A percentile compares a stretch with the other conserved stretches of the same genome.
phyloP scores from a whole-genome alignment of 306 rosid genomes.

The Ammopiptanthus mongolicus region DNA sequence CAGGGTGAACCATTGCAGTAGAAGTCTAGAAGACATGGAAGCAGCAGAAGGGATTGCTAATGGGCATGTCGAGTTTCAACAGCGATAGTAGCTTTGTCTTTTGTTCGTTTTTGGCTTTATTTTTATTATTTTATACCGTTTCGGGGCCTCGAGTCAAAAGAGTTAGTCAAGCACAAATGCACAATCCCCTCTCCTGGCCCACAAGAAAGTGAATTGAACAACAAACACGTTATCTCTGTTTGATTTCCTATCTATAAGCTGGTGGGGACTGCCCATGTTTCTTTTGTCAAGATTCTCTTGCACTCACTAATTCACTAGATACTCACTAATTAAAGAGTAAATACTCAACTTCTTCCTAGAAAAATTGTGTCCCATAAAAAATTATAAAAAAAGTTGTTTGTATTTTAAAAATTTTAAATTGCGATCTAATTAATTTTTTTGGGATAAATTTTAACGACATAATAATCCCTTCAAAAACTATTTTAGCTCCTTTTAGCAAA shows the following conservation, averaged over 20 bases:
- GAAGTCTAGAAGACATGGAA: constrained; percentile 25
- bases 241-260: constrained; percentile 47
- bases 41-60: constrained; percentile 4
- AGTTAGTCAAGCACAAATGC: constrained; percentile 56
- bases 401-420: too few relatives aligned
- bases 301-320: too few relatives aligned
- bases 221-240: constrained; percentile 42
- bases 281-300: constrained; percentile 78
- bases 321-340: too few relatives aligned
- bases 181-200: constrained; percentile 39
- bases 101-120: constrained; percentile 15
- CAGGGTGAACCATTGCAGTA: background rate
- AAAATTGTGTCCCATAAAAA: too few relatives aligned
- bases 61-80: constrained; percentile 32
- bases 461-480: too few relatives aligned
- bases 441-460: too few relatives aligned
- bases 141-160: constrained; percentile 59
- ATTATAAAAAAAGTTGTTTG: too few relatives aligned
- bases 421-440: too few relatives aligned
- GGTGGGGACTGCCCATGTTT: constrained; percentile 68
- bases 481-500: too few relatives aligned
- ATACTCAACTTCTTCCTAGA: too few relatives aligned
- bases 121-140: constrained; percentile 24
- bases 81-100: constrained; percentile 23
- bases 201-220: constrained; percentile 69